Base-by-base conservation (phyloP, 2,329 filamentous ascomycete species). In the Aaosphaeria pasadenensis region DNA sequence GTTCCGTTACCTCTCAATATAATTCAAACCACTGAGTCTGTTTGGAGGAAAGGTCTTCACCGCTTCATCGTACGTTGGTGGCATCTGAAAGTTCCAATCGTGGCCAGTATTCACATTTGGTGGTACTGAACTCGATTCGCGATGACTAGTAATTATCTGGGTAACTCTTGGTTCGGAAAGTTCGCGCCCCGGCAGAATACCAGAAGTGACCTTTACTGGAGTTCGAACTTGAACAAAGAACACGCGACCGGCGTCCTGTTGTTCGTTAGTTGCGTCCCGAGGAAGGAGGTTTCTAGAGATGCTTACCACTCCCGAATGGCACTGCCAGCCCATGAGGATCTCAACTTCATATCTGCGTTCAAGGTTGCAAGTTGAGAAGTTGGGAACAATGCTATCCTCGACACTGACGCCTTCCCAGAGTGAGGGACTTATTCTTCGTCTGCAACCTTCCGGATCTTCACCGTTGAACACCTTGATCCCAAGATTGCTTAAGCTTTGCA, bases 401-500 rank as follows among this genome's bases (percentile, higher is more conserved):
- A 56, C 35, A 11, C 11, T 11, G 5, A 46, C 40, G 1, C 45
- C 44, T 4, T 47, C 40, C 55, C 55, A 57, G 4, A 55, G 24
- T 17, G 7, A 36, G 1, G 13, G 30, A 17, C 49, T 42, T 32
- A 53, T 48, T 2, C 43, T n/a, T 51, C 43, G 11, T 36, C 42
- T 40, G 3, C 17, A 7, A 4, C 46, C 43, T 28, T 31, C 13
- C 24, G 31, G 33, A 31, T 52, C 45, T 29, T 30, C 28, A 5
- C 7, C 30, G 9, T 28, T 4, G 17, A 50, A 44, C 5, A 57
- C 13, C 7, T 42, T 24, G 6, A 51, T 7, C 1, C 43, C 31
- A 6, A 57, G 28, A 30, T 57, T 57, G 43, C 53, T 55, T 1
- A 54, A 46, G 11, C 47, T 51, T 40, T 55, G 55, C 9, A 55